Evolutionary conservation across 2,329 filamentous ascomycete genomes (phyloP), one percentile per base, ranked within the genome.

Genomic region (Fusarium denticulatum): DNA sequence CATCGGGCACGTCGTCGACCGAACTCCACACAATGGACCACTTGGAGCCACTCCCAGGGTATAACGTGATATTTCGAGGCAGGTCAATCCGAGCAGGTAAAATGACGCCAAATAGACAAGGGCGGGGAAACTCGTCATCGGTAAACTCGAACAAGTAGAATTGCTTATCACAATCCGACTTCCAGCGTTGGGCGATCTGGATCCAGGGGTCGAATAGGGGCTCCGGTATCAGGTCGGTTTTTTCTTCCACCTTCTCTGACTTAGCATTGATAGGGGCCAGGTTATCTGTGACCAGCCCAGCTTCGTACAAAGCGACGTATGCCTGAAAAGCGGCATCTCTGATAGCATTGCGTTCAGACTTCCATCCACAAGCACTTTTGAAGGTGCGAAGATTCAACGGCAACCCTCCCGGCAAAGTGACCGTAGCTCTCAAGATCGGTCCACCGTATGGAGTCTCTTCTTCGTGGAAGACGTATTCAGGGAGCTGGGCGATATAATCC

Each of bases 281-380:
- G 75, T 97, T 87, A 20, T 97, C 89, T 69, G 94, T 95, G 3
- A 98, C 82, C 10, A 98, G 84, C 0, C 92, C 92, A 32, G 88
- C 91, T 13, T 88, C 76, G 78, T 96, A 91, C 1, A 98, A 85
- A 10, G 85, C 86, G 28, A 89, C 82, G 78, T 95, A 97, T 2
- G 95, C 93, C 77, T 94, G 89, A 69, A 97, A 96, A 0, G 94
- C 93, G 2, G 92, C 94, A 80, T 98, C 96, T 78, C 93, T 94
- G 74, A 86, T 90, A 0, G 95, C 94, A 74, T 90, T 90, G 64
- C 86, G 88, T 77, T 96, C 92, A 0, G 91, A 93, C 16, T 74
- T 81, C 95, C 95, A 98, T n/a, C 80, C 53, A 1, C 46, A 64
- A 16, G 70, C 62, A 22, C 81, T 77, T 1, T 72, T 37, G 8